Percentiles rank a stretch among this genome's conserved stretches.
Conservation (phyloP, 2,329 filamentous ascomycete genomes). For the Aspergillus phoenicis region DNA sequence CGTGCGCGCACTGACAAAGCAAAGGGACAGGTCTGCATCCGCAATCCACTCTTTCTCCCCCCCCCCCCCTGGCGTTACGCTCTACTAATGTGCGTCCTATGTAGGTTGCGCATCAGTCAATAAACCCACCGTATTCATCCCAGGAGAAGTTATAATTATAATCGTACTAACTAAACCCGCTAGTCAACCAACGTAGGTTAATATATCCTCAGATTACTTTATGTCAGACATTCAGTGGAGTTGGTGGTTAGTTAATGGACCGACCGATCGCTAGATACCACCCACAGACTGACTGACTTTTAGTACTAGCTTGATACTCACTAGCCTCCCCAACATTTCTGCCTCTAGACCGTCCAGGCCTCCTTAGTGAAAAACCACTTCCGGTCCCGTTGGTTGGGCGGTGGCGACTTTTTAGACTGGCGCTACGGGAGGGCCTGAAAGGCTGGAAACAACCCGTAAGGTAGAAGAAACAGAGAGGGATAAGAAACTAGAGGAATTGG, state of each 20-base stretch:
- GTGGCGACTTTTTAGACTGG: constrained; percentile 9
- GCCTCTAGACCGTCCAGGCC: constrained; percentile 3
- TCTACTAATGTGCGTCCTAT: neutral
- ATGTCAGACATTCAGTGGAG: neutral
- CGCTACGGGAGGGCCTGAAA: constrained; percentile 9
- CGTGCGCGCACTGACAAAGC: neutral
- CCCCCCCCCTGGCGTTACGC: neutral
- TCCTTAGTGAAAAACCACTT: constrained; percentile 1
- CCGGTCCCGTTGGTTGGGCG: constrained; percentile 8
- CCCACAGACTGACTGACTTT: too few species aligned
- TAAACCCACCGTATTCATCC: neutral
- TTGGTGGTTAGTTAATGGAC: neutral
- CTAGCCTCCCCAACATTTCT: constrained; percentile 5
- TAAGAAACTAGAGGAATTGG: neutral
- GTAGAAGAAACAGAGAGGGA: neutral
- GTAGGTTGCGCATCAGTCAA: neutral
- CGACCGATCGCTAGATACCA: neutral
- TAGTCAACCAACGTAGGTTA: neutral
- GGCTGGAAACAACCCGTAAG: neutral
- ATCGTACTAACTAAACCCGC: too few species aligned
- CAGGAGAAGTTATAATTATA: constrained; percentile 1
- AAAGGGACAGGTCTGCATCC: neutral
- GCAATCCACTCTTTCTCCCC: too few species aligned
- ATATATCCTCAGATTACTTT: neutral
- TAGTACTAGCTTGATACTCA: neutral